Percentiles rank a stretch among this genome's conserved stretches.
Evolutionary conservation across 306 rosid species (phyloP).

Genomic region (Casuarina equisetifolia): DNA sequence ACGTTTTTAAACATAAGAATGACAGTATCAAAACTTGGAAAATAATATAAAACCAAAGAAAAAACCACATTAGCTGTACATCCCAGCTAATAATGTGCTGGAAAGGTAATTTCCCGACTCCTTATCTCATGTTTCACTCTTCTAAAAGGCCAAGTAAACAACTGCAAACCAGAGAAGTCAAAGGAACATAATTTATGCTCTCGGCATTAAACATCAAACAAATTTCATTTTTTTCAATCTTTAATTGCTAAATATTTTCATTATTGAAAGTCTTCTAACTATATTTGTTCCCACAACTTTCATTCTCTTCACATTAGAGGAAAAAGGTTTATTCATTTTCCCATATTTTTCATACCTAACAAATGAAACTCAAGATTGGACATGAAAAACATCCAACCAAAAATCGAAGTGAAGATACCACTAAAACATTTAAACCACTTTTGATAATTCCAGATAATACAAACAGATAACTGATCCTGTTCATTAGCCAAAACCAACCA

Average conservation of each 20-base stretch:
- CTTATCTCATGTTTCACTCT: background rate
- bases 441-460: background rate
- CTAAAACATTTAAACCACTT: background rate
- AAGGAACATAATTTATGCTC: background rate
- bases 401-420: background rate
- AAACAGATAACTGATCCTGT: background rate
- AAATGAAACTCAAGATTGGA: background rate
- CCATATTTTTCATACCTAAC: background rate
- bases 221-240: background rate
- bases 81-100: background rate
- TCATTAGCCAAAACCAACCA: background rate
- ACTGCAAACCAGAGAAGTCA: background rate
- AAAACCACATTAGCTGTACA: background rate
- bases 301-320: background rate
- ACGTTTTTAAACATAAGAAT: background rate
- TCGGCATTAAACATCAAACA: background rate
- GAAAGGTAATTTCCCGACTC: background rate
- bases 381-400: background rate
- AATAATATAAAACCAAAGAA: background rate
- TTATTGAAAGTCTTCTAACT: background rate
- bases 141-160: background rate
- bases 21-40: background rate
- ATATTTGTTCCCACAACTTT: background rate
- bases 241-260: background rate
- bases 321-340: background rate